phyloP scores from a whole-genome alignment of 371 early-diverging fungal genomes.

The Conidiobolus incongruus region DNA sequence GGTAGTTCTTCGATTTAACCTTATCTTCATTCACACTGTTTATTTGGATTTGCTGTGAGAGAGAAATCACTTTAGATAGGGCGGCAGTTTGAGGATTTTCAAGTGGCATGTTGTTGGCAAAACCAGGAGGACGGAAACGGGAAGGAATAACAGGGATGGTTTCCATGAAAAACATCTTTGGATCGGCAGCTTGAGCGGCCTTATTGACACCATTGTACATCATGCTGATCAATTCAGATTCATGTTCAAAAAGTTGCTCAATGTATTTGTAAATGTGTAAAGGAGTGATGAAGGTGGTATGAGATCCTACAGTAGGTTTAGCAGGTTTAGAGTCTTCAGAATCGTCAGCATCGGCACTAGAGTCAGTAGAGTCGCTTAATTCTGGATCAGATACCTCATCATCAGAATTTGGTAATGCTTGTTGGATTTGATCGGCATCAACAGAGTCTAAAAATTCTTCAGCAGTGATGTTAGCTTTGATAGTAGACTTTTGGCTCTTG shows the following conservation, averaged over 20 bases:
- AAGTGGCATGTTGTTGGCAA: slow-evolving; percentile 70
- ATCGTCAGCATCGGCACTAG: too few relatives aligned
- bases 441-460: slow-evolving; percentile 14
- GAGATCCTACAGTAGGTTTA: slow-evolving; percentile 3
- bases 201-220: slow-evolving; percentile 37
- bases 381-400: too few relatives aligned
- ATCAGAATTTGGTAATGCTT: not conserved
- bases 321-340: too few relatives aligned
- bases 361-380: too few relatives aligned
- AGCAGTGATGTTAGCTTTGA: slow-evolving; percentile 11
- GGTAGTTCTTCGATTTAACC: slow-evolving; percentile 15
- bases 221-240: slow-evolving; percentile 41
- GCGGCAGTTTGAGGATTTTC: slow-evolving; percentile 89
- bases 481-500: slow-evolving; percentile 10
- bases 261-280: slow-evolving; percentile 58
- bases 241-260: slow-evolving; percentile 46
- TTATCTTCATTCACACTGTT: slow-evolving; percentile 18
- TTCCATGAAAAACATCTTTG: slow-evolving; percentile 81
- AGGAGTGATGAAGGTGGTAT: slow-evolving; percentile 36
- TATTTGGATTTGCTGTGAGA: slow-evolving; percentile 42
- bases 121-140: slow-evolving; percentile 86
- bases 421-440: slow-evolving; percentile 8
- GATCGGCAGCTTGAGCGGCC: slow-evolving; percentile 22
- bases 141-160: slow-evolving; percentile 88
- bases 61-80: slow-evolving; percentile 62